Base-by-base conservation (phyloP, 371 early-diverging fungal genomes). In the Scutellospora calospora region DNA sequence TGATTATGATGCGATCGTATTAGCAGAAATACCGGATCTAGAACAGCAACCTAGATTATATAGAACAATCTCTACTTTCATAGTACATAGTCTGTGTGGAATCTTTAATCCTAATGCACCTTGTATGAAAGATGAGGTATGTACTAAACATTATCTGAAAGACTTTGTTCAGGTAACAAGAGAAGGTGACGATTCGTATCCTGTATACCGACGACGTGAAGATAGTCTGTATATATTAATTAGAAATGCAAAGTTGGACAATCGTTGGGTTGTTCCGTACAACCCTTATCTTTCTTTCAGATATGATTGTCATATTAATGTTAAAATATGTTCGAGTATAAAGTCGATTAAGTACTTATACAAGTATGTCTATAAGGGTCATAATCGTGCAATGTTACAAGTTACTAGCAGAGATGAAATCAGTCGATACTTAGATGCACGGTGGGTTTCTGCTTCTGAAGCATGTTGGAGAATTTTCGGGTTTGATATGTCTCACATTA, bases 301-400 rank as follows among this genome's bases (percentile, higher is more conserved):
- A 77, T 88, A 85, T 81, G 82, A 85, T 57, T 84, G 86, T 0
- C 84, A 86, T 68, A 85, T 86, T 60, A 85, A 88, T 63, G 84
- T 88, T 3, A 85, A 86, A 73, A 73, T 83, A 0, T 86, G 86
- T 74, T 22, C 51, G 0, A 31, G 76, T 3, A 63, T 85, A 27
- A 3, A 38, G 1, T 60, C 83, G 0, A 79, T 86, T 12, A 88
- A 86, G 57, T 88, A 86, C 38, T 25, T 86, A 5, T 85, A 81
- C 81, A 87, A 85, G 60, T 87, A 86, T 57, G 80, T n/a, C n/a
- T n/a, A n/a, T n/a, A n/a, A n/a, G n/a, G n/a, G n/a, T n/a, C n/a
- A n/a, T n/a, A n/a, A n/a, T 85, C 12, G 82, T 83, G 73, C 85
- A 85, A 55, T 84, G 87, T 3, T 82, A 82, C 45, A 49, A 22